A percentile compares a stretch with the other conserved stretches of the same genome.
These are phyloP conservation scores for Phlebiopsis gigantea DNA, from an alignment of 768 basidiomycete genomes.

Conservation along the genomic window DNA sequence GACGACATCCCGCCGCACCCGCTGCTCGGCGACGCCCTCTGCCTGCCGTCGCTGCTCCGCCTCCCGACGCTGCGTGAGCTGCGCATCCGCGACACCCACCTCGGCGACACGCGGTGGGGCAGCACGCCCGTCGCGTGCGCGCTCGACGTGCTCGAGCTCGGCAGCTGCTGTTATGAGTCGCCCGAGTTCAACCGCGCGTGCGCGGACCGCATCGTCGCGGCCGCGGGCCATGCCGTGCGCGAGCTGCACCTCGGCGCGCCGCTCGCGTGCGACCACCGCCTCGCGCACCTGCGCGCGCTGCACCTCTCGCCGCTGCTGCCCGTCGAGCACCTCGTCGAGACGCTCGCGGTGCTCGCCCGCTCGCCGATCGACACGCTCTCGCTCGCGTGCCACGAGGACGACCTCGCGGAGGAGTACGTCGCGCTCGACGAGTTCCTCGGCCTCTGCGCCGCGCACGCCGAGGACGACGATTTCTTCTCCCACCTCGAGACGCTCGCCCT, in stretches of 20 bases:
- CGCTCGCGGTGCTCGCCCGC: constrained; percentile 49
- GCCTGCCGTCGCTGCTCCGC: constrained; percentile 59
- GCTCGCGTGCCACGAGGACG: constrained; percentile 56
- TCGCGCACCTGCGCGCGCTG: constrained; percentile 45
- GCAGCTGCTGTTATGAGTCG: constrained; percentile 47
- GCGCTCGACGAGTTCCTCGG: constrained; percentile 52
- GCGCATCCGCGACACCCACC: constrained; percentile 63
- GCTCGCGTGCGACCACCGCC: constrained; percentile 38
- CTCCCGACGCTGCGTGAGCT: constrained; percentile 57
- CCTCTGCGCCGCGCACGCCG: constrained; percentile 39
- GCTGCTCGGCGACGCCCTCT: constrained; percentile 49
- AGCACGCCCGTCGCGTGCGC: constrained; percentile 42
- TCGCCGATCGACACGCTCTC: constrained; percentile 54
- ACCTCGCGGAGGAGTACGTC: constrained; percentile 52
- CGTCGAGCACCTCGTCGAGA: constrained; percentile 52
- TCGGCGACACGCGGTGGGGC: constrained; percentile 56
- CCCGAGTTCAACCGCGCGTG: constrained; percentile 48
- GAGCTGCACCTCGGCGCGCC: constrained; percentile 47
- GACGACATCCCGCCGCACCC: constrained; percentile 50
- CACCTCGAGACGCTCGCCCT: constrained; percentile 46
- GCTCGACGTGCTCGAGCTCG: constrained; percentile 51
- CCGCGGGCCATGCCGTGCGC: constrained; percentile 46
- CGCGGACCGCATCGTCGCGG: constrained; percentile 55
- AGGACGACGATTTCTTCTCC: constrained; percentile 38
- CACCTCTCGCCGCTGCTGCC: constrained; percentile 60